Evolutionary conservation across 2,329 filamentous ascomycete species (phyloP), one percentile per base, ranked within the genome.

Genomic region (Alternaria viburni): DNA sequence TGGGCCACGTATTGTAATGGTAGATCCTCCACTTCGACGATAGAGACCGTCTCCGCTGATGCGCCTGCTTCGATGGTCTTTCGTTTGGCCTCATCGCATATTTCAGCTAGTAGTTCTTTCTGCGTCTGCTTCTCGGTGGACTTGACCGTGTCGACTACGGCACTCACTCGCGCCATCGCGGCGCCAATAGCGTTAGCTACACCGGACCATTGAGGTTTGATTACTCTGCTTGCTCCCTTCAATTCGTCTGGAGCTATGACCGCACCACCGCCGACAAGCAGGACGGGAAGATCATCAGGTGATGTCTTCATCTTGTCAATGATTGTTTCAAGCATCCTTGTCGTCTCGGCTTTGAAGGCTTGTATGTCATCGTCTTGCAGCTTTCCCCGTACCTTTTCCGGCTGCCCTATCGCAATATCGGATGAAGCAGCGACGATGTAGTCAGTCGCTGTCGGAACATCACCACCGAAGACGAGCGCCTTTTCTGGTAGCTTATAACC

Each of bases 161-260:
- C 70, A 61, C 86, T 88, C 3, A 90, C 87, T 43, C 86, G 80
- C 1, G 88, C 87, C 61, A 87, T 88, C 1, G 88, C 88, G 9
- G 88, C 88, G 2, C 88, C 88, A 10, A 90, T 88, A 0, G 88
- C 88, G 69, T 90, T 90, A 9, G 89, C 88, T 2, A 90, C 86
- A 4, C 83, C 84, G 2, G 86, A 85, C 80, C 83, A 88, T 44
- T 83, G 78, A 0, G 87, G 87, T 65, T 86, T 87, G 47, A 88
- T 75, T 1, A 90, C 85, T 30, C 78, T 81, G 62, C 85, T 87
- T 9, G 87, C 87, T 1, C 88, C 88, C 30, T 80, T 78, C 0
- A 90, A 79, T n/a, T 82, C 74, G 36, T 86, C 81, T 0, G 87
- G 87, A 0, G 86, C 85, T 46, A 90, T 83, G 10, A 90, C 80